Percentiles rank a stretch among this genome's conserved stretches.
These are phyloP conservation scores for Hagleromyces aurorensis DNA, from an alignment of 805 yeast species.

Conservation along the genomic window DNA sequence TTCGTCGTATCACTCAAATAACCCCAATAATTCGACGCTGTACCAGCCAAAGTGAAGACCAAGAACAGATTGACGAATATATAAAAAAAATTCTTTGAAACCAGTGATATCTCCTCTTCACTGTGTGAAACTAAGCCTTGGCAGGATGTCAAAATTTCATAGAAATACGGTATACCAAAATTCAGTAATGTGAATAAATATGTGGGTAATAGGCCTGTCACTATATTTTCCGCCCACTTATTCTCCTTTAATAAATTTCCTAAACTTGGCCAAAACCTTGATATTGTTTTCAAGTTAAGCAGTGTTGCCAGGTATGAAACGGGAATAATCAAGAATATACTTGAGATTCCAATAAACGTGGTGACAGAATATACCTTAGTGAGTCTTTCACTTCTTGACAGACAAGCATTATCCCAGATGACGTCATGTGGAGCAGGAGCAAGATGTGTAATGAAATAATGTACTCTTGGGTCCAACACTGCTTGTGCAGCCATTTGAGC, in stretches of 20 bases:
- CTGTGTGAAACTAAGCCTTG: constrained; percentile 91
- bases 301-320: constrained; percentile 80
- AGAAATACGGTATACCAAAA: constrained; percentile 74
- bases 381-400: constrained; percentile 66
- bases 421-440: constrained; percentile 98
- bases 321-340: constrained; percentile 71
- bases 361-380: constrained; percentile 40
- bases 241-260: constrained; percentile 59
- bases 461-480: constrained; percentile 81
- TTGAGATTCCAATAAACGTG: constrained; percentile 38
- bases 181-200: constrained; percentile 82
- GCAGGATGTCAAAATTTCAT: constrained; percentile 68
- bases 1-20: constrained; percentile 82
- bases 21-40: constrained; percentile 75
- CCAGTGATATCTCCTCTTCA: constrained; percentile 85
- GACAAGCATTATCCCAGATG: constrained; percentile 83
- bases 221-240: constrained; percentile 67
- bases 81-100: constrained; percentile 88
- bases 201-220: constrained; percentile 87
- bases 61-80: constrained; percentile 88
- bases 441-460: constrained; percentile 67
- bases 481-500: constrained; percentile 98
- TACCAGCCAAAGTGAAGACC: constrained; percentile 90
- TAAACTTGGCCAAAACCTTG: constrained; percentile 73
- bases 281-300: constrained; percentile 68